Evolutionary conservation across 805 yeast species (phyloP).

Genomic region (Kregervanrija pseudodelftensis): DNA sequence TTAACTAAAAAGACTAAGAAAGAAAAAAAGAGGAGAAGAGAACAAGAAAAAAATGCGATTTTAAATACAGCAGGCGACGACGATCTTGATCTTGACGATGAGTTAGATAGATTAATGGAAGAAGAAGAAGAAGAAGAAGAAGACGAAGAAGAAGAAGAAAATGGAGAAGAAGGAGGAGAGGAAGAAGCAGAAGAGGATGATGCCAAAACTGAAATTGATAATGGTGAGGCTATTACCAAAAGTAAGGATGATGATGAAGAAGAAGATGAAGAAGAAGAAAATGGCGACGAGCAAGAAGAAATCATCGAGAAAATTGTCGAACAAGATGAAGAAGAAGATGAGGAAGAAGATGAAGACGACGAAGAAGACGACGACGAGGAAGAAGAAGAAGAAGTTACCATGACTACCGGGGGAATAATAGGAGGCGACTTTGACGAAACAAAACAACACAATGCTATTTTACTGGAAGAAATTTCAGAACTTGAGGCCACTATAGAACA

Average conservation of each 20-base stretch:
- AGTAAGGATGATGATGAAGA: slow-evolving; percentile 33
- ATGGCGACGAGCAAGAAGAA: slow-evolving; percentile 25
- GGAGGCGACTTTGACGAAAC: slow-evolving; percentile 39
- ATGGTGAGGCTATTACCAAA: slow-evolving; percentile 39
- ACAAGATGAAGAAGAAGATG: slow-evolving; percentile 32
- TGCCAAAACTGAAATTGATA: slow-evolving; percentile 29
- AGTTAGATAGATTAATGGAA: slow-evolving; percentile 15
- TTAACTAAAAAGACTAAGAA: slow-evolving; percentile 16
- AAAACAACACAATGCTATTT: slow-evolving; percentile 59
- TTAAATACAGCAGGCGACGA: slow-evolving; percentile 20
- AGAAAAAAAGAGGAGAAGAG: slow-evolving; percentile 17
- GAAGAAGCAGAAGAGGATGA: slow-evolving; percentile 34
- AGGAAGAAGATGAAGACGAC: slow-evolving; percentile 37
- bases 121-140: slow-evolving; percentile 31
- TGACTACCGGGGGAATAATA: slow-evolving; percentile 12
- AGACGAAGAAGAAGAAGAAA: slow-evolving; percentile 22
- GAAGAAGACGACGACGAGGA: slow-evolving; percentile 37
- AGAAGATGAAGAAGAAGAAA: slow-evolving; percentile 17
- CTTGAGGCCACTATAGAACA: slow-evolving; percentile 69
- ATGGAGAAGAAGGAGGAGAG: slow-evolving; percentile 36
- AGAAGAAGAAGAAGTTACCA: slow-evolving; percentile 42
- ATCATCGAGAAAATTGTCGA: slow-evolving; percentile 25
- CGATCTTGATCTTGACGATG: slow-evolving; percentile 26
- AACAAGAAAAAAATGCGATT: neutral
- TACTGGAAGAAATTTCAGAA: slow-evolving; percentile 81